Conservation (phyloP, 805 yeast species). For the Kuraishia capsulata region DNA sequence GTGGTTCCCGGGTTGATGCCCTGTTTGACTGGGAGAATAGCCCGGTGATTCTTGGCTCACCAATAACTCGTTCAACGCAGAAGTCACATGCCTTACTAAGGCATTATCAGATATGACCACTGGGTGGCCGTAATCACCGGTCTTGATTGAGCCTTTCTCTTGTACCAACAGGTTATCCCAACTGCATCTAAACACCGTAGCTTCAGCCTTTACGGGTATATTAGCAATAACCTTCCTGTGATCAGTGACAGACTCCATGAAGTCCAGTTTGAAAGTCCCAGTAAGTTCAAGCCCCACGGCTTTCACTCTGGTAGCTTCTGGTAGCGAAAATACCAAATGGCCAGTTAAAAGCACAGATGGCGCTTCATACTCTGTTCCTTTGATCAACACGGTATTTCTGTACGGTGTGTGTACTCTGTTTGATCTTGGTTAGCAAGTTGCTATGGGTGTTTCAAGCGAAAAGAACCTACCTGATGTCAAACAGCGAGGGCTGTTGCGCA, state of each 20-base stretch:
- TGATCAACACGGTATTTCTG: slow-evolving; percentile 31
- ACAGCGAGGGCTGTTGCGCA: slow-evolving; percentile 7
- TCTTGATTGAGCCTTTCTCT: slow-evolving; percentile 26
- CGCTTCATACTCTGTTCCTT: slow-evolving; percentile 35
- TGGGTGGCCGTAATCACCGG: slow-evolving; percentile 33
- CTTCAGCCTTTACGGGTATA: slow-evolving; percentile 27
- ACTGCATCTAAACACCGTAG: slow-evolving; percentile 29
- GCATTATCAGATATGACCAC: not conserved
- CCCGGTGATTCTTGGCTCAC: not conserved
- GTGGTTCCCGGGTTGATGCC: no score
- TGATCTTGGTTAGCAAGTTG: not conserved
- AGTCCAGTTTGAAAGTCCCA: slow-evolving; percentile 35
- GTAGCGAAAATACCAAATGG: slow-evolving; percentile 33
- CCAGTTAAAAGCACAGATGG: slow-evolving; percentile 35
- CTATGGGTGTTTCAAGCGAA: no score
- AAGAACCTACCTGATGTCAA: slow-evolving; percentile 16
- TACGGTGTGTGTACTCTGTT: slow-evolving; percentile 20
- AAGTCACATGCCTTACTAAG: not conserved
- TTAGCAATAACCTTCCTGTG: slow-evolving; percentile 17
- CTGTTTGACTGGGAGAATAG: not conserved
- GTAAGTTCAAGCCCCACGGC: slow-evolving; percentile 26
- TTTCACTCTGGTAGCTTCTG: slow-evolving; percentile 30
- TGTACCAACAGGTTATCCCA: slow-evolving; percentile 39
- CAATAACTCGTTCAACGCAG: slow-evolving; percentile 8
- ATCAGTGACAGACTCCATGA: slow-evolving; percentile 22